Evolutionary conservation across 2,329 filamentous ascomycete genomes (phyloP).

Genomic region (Exophiala dermatitidis): DNA sequence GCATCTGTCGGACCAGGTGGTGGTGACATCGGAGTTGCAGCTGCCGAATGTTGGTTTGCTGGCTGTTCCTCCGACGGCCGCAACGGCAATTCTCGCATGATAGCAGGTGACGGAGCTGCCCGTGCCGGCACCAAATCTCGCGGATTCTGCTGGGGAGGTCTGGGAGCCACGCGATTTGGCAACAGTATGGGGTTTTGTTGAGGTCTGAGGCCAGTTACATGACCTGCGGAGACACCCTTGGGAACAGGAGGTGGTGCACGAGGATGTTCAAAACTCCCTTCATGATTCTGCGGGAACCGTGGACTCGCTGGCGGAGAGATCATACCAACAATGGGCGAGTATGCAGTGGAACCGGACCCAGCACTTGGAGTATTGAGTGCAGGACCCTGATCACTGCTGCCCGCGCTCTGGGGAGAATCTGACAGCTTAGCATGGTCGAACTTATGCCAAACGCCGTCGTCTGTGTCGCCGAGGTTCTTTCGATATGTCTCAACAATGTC

Average conservation of each 20-base stretch:
- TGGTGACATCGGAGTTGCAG: slow-evolving; percentile 46
- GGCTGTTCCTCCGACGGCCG: slow-evolving; percentile 11
- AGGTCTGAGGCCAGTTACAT: slow-evolving; percentile 40
- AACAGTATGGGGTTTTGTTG: slow-evolving; percentile 52
- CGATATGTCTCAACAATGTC: slow-evolving; percentile 97
- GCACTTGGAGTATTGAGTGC: slow-evolving; percentile 27
- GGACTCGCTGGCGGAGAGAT: slow-evolving; percentile 76
- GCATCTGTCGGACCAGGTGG: slow-evolving; percentile 57
- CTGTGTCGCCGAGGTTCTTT: slow-evolving; percentile 73
- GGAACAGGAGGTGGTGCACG: slow-evolving; percentile 87
- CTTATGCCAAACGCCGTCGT: slow-evolving; percentile 88
- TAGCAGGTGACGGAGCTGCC: slow-evolving; percentile 33
- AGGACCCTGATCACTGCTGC: slow-evolving; percentile 20
- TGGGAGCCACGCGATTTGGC: slow-evolving; percentile 77
- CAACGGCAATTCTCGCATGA: slow-evolving; percentile 14
- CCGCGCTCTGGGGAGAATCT: slow-evolving; percentile 27
- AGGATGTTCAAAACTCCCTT: slow-evolving; percentile 96
- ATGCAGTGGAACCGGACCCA: slow-evolving; percentile 40
- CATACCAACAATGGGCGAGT: slow-evolving; percentile 50
- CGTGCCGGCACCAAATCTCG: slow-evolving; percentile 36
- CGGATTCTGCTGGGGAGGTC: slow-evolving; percentile 56
- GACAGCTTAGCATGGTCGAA: slow-evolving; percentile 74
- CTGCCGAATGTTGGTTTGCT: slow-evolving; percentile 7
- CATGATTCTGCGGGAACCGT: slow-evolving; percentile 78
- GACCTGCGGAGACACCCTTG: slow-evolving; percentile 36